A percentile compares a stretch with the other conserved stretches of the same genome.
Evolutionary conservation across 345 rosid genomes (phyloP).

Genomic region (Linum trigynum): DNA sequence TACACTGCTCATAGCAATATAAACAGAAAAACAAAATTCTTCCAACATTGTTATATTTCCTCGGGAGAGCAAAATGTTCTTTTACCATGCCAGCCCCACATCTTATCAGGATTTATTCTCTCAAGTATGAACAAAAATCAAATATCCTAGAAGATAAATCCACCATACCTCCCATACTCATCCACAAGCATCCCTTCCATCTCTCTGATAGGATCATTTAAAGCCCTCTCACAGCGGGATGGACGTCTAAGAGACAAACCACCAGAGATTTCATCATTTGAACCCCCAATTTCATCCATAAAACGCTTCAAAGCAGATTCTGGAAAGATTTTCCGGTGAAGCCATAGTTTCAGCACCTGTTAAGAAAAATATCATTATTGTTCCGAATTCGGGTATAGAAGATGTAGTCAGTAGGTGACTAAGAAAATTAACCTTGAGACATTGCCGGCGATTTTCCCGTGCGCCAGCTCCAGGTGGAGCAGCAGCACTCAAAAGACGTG

Average conservation of each 20-base stretch:
- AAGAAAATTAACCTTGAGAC: slow-evolving; percentile 61
- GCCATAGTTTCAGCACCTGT: slow-evolving; percentile 88
- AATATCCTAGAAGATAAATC: neutral
- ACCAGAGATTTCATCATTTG: slow-evolving; percentile 55
- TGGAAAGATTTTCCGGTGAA: slow-evolving; percentile 82
- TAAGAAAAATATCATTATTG: slow-evolving; percentile 17
- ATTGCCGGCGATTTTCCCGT: slow-evolving; percentile 92
- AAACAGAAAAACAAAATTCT: neutral
- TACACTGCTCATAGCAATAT: neutral
- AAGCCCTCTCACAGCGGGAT: slow-evolving; percentile 81
- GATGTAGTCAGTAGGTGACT: neutral
- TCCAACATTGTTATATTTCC: neutral
- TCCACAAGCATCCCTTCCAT: slow-evolving; percentile 99
- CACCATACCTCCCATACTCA: slow-evolving; percentile 88
- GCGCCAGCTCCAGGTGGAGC: slow-evolving; percentile 79
- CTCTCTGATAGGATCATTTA: slow-evolving; percentile 90
- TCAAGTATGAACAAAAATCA: neutral
- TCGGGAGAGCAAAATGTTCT: neutral
- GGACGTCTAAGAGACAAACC: slow-evolving; percentile 69
- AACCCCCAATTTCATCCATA: slow-evolving; percentile 75
- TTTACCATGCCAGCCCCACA: neutral
- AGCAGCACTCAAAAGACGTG: slow-evolving; percentile 91
- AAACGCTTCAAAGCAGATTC: slow-evolving; percentile 58
- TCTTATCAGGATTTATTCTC: neutral
- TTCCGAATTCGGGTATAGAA: slow-evolving; percentile 7